Percentiles rank a stretch among this genome's conserved stretches.
Conservation (phyloP, 441 rosid genomes). For the Theobroma grandiflorum region DNA sequence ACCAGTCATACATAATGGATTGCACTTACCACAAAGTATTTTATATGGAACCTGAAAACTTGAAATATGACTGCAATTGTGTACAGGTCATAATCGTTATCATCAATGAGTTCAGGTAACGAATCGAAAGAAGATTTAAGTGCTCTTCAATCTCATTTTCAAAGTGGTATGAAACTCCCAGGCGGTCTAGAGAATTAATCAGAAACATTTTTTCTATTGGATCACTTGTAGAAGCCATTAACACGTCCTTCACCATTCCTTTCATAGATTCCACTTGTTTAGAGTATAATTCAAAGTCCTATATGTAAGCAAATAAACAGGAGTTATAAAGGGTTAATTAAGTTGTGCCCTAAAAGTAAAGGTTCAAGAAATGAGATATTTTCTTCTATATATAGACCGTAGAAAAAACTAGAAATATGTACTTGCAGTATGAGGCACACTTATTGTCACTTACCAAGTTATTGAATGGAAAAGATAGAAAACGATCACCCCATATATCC, state of each 20-base stretch:
- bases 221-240: neutral
- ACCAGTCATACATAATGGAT: too few relatives aligned
- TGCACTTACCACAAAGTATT: neutral
- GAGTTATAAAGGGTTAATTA: too few relatives aligned
- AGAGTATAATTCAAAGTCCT: neutral
- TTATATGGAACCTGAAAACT: neutral
- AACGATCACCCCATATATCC: constrained; percentile 10
- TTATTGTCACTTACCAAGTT: neutral
- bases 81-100: neutral
- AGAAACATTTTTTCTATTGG: neutral
- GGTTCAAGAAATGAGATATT: too few relatives aligned
- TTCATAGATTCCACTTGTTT: neutral
- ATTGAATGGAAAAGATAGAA: neutral
- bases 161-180: neutral
- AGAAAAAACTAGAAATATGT: too few relatives aligned
- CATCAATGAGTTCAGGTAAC: neutral
- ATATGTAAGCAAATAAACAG: neutral
- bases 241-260: neutral
- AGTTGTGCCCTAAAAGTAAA: too few relatives aligned
- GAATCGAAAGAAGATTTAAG: neutral
- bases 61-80: neutral
- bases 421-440: too few relatives aligned
- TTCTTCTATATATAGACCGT: too few relatives aligned
- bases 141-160: neutral
- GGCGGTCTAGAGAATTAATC: neutral